Base-by-base conservation (phyloP, 768 basidiomycete species). In the Leccinum truebloodii region DNA sequence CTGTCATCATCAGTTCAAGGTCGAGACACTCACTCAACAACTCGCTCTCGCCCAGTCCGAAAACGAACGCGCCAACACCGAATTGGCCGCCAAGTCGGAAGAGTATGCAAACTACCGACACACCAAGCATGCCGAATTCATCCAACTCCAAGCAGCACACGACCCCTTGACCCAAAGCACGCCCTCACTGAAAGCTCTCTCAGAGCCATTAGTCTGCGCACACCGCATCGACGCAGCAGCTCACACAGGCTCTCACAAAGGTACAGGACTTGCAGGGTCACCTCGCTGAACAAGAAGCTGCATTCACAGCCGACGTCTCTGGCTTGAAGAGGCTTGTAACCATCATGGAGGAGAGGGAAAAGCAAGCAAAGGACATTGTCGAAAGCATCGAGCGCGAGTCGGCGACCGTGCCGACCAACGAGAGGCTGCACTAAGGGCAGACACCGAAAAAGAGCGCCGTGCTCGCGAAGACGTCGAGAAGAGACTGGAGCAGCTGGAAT, bases 21-120 rank as follows among this genome's bases (percentile, higher is more conserved):
- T 95, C 60, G 89, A 95, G 59, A 86, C 92, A 2, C 81, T 92
- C 14, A 80, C 86, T 5, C 92, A 95, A 75, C 92, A 95, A 74
- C 79, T 95, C 7, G 75, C 88, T 61, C 84, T 94, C 4, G 81
- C 92, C 4, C 86, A 89, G 73, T 79, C 84, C 0, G 94, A 97
- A 75, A 83, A 84, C 14, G 83, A 91, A 58, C 89, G 92, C 52
- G 78, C 84, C 24, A 86, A 83, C 64, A 73, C 78, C 18, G 92
- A 95, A 67, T 83, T 95, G 55, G 76, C 79, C 3, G 72, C 81
- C 58, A 90, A 93, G 73, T 84, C 87, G 6, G 92, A 94, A 59
- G 89, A 95, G 67, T 95, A 88, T 65, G 83, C 90, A 6, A 90
- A 85, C 69, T 92, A 92, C 71, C 83, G 94, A 55, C 88, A 90